These are phyloP conservation scores for Leersia perrieri DNA, from an alignment of 176 grass and related monocot species.

Conservation along the genomic window DNA sequence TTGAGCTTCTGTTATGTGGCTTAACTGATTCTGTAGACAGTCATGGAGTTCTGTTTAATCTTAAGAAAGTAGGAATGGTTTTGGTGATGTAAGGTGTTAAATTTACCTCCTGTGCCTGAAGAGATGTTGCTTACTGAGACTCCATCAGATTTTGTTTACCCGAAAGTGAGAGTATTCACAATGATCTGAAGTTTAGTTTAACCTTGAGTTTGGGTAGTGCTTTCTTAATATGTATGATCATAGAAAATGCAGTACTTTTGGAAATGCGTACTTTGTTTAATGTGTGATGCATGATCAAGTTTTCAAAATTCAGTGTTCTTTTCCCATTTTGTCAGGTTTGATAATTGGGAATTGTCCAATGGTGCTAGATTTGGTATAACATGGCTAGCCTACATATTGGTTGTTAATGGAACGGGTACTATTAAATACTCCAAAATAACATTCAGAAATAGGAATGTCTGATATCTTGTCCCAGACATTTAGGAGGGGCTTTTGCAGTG, in stretches of 20 bases:
- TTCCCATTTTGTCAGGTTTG: not conserved
- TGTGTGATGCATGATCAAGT: not conserved
- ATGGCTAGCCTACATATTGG: not conserved
- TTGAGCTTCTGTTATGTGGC: slow-evolving; percentile 11
- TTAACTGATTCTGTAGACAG: slow-evolving; percentile 13
- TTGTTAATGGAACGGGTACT: not conserved
- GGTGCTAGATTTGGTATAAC: not conserved
- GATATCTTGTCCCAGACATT: not conserved
- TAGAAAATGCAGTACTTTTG: not conserved
- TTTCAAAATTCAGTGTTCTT: not conserved
- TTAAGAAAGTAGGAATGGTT: not conserved
- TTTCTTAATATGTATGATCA: not conserved
- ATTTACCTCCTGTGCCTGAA: not conserved
- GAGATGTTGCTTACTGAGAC: not conserved
- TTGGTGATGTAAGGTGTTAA: slow-evolving; percentile 19
- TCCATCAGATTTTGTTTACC: not conserved
- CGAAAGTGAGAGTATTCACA: not conserved
- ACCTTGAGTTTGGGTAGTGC: not conserved
- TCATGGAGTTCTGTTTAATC: not conserved
- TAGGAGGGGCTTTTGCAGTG: not conserved
- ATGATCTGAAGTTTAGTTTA: not conserved
- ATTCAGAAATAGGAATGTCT: not conserved
- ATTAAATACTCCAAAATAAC: not conserved
- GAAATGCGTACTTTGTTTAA: slow-evolving; percentile 11
- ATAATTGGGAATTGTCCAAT: not conserved